Conservation (phyloP, 352 stramenopile species). For the Pythium sukuiense region DNA sequence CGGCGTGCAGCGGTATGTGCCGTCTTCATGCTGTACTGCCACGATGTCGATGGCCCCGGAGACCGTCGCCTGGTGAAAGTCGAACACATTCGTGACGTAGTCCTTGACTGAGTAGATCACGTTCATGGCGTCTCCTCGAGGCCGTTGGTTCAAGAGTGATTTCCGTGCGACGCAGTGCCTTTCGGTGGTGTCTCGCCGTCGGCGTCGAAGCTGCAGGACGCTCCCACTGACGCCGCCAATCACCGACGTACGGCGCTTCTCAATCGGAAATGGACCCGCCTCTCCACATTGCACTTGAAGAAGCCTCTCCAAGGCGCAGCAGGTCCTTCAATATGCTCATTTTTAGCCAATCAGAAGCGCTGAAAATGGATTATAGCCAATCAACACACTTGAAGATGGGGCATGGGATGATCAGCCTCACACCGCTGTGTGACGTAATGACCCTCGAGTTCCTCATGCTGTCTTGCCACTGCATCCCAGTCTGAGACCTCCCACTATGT, state of each 20-base stretch:
- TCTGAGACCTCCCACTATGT: not conserved
- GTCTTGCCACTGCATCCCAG: not conserved
- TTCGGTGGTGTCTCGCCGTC: conserved; percentile 1
- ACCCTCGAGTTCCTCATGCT: not conserved
- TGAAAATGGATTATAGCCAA: conserved; percentile 4
- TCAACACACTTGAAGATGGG: conserved; percentile 6
- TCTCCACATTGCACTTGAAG: conserved; percentile 10
- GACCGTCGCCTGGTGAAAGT: conserved; percentile 52
- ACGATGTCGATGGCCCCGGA: conserved; percentile 87
- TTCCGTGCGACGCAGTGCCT: not conserved
- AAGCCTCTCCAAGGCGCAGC: not conserved
- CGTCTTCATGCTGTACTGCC: conserved; percentile 71
- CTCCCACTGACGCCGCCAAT: not conserved
- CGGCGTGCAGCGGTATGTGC: conserved; percentile 57
- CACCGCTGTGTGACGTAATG: not conserved
- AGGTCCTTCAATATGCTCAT: conserved; percentile 5
- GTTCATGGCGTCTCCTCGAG: conserved; percentile 52
- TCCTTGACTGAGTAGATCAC: conserved; percentile 87
- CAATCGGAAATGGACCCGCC: not conserved
- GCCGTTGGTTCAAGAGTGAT: not conserved
- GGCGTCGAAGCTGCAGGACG: not conserved
- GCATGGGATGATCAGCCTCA: conserved; percentile 3
- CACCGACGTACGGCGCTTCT: not conserved
- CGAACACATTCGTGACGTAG: conserved; percentile 84
- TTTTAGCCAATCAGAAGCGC: not conserved